phyloP scores from a whole-genome alignment of 306 rosid species.

The Parietaria judaica region DNA sequence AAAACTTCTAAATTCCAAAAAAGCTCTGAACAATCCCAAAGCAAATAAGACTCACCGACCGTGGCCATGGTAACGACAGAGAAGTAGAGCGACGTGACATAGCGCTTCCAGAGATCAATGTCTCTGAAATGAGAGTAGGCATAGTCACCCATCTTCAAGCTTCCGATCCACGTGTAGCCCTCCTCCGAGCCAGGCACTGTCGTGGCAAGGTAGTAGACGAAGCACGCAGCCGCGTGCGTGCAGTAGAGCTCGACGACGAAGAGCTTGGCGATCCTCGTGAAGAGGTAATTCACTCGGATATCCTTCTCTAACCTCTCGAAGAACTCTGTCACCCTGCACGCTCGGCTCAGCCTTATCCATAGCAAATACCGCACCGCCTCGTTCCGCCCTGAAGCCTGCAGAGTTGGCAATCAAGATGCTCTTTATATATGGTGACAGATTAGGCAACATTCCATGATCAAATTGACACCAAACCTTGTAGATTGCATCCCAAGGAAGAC shows the following conservation, averaged over 20 bases:
- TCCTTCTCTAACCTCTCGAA: conserved; percentile 51
- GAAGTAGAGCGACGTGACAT: conserved; percentile 54
- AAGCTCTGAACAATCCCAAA: neutral
- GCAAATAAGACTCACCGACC: conserved; percentile 33
- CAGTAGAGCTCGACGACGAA: conserved; percentile 57
- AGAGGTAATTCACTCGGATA: conserved; percentile 41
- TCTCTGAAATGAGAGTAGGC: conserved; percentile 47
- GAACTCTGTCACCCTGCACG: conserved; percentile 37
- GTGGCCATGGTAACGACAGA: conserved; percentile 69
- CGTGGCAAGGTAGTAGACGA: conserved; percentile 62
- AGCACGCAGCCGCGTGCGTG: conserved; percentile 64
- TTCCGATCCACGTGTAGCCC: conserved; percentile 67
- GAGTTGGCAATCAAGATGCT: neutral
- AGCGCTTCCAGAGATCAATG: conserved; percentile 53
- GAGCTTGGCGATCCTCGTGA: conserved; percentile 43
- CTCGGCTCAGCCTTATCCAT: conserved; percentile 52
- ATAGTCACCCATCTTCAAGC: conserved; percentile 52
- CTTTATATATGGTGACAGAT: too few relatives aligned
- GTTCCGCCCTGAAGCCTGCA: conserved; percentile 34
- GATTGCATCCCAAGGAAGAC: conserved; percentile 64
- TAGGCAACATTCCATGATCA: too few relatives aligned
- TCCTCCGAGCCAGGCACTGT: conserved; percentile 40
- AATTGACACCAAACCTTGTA: conserved; percentile 32
- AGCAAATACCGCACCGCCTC: conserved; percentile 43
- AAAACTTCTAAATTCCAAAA: too few relatives aligned